Evolutionary conservation across 345 rosid genomes (phyloP), one percentile per base, ranked within the genome.

Genomic region (Streptanthus diversifolius): DNA sequence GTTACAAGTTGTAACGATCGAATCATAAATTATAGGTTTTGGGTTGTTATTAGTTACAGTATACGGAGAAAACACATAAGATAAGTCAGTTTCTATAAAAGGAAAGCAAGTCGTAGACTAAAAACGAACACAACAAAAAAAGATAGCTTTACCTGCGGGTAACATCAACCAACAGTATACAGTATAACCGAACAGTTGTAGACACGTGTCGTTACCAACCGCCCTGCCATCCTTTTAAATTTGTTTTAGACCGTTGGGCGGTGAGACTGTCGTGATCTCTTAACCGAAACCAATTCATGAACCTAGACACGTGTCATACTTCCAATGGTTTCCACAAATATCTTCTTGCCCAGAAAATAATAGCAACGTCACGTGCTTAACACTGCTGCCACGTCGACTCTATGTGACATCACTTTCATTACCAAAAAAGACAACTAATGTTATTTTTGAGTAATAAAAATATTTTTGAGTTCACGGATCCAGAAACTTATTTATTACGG

Each of bases 121-220:
- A 62, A 72, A 62, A 72, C 53, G 24, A 71, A 61, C 61, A 29
- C 35, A 39, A 7, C 0, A n/a, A 32, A 32, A 14, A 70, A 15
- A 48, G 60, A 13, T 71, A 71, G 53, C 60, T 62, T 40, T 3
- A 18, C 32, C 41, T 3, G 33, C 4, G 14, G 45, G 62, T 62
- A 61, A 39, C 43, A 36, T 60, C 51, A 29, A 59, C 63, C 49
- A 54, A 62, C 60, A 51, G 24, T 21, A 11, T 5, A n/a, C n/a
- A n/a, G n/a, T n/a, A 19, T 32, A 55, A 49, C 9, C 4, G 79
- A 68, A 68, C 62, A 52, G 69, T 68, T 53, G 32, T 13, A 3
- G 74, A 61, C 79, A 63, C 79, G 79, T 56, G 79, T 54, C 70
- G 14, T 6, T 60, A 76, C 59, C 75, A 61, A 53, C 58, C 59